Evolutionary conservation across 2,329 filamentous ascomycete genomes (phyloP), one percentile per base, ranked within the genome.

Genomic region (Sclerotinia nivalis): DNA sequence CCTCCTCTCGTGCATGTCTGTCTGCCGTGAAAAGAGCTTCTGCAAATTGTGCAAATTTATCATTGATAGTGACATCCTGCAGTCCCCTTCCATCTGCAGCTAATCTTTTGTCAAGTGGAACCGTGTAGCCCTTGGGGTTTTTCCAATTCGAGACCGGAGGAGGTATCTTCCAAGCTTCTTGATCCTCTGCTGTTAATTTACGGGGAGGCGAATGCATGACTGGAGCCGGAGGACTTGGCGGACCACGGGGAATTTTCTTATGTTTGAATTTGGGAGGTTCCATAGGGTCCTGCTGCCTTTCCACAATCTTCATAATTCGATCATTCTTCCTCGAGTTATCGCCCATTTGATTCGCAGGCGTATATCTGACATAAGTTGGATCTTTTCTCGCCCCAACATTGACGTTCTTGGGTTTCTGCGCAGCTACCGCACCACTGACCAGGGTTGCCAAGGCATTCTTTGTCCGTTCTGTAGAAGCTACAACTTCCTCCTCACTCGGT

Each of bases 191-290:
- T 1, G 96, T 99, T 72, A 99, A 85, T 78, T 98, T 99, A 72
- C 96, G 86, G 0, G 96, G 94, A 20, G 96, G 96, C 3, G 93
- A 97, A 80, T 97, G 94, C 88, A 99, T 93, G 62, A 99, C 89
- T 2, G 96, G 96, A 22, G 96, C 93, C 1, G 96, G 96, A 4
- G 96, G 96, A 65, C 91, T 96, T 0, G 95, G 94, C 13, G 96
- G 94, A 49, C 95, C 94, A 75, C 93, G 88, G 13, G 95, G 95
- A 70, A 99, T 97, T 83, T 97, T 97, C 85, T 98, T 98, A 83
- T 97, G 93, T 82, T 98, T 98, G 83, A 98, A 97, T 78, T 97
- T 98, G 2, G 96, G 95, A 1, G 96, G 96, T 78, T 97, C 95
- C 91, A 97, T 92, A 0, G 96, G 96, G 81, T 99, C 96, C 75